These are phyloP conservation scores for Neonothopanus nambi DNA, from an alignment of 1,284 basidiomycete species.

Conservation along the genomic window DNA sequence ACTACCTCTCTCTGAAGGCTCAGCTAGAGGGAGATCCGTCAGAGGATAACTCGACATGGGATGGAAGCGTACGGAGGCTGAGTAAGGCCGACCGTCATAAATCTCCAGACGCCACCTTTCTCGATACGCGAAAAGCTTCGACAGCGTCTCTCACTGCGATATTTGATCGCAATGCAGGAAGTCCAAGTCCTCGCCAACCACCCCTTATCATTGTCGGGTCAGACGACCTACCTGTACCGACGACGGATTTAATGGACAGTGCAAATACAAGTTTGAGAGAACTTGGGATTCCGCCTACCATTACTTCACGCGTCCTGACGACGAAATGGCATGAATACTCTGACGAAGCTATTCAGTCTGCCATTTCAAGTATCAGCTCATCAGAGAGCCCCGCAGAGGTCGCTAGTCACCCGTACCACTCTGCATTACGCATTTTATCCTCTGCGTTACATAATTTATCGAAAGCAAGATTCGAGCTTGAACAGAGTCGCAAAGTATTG, in stretches of 20 bases:
- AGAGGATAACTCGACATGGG: slow-evolving; percentile 42
- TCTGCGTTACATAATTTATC: slow-evolving; percentile 60
- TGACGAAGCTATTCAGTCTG: slow-evolving; percentile 66
- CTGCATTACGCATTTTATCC: slow-evolving; percentile 67
- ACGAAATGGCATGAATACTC: slow-evolving; percentile 73
- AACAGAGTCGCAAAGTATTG: slow-evolving; percentile 51
- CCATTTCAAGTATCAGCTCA: slow-evolving; percentile 48
- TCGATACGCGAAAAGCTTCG: slow-evolving; percentile 30
- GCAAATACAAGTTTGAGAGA: slow-evolving; percentile 11
- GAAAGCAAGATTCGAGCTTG: slow-evolving; percentile 57
- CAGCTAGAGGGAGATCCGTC: slow-evolving; percentile 49
- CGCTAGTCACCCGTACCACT: slow-evolving; percentile 61
- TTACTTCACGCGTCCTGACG: slow-evolving; percentile 50
- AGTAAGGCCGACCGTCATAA: slow-evolving; percentile 31
- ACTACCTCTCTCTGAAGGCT: slow-evolving; percentile 62
- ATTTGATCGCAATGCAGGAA: not conserved
- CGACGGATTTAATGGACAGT: slow-evolving; percentile 12
- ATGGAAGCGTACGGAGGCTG: slow-evolving; percentile 58
- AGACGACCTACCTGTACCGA: slow-evolving; percentile 31
- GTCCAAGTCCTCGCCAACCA: slow-evolving; percentile 20
- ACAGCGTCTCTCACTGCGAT: slow-evolving; percentile 3
- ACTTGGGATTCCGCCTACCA: slow-evolving; percentile 16
- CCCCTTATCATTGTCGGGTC: slow-evolving; percentile 63
- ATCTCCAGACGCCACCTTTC: slow-evolving; percentile 37
- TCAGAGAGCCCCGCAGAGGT: slow-evolving; percentile 46